phyloP scores from a whole-genome alignment of 1,139 yeast genomes.

The Suhomyces terraborum region DNA sequence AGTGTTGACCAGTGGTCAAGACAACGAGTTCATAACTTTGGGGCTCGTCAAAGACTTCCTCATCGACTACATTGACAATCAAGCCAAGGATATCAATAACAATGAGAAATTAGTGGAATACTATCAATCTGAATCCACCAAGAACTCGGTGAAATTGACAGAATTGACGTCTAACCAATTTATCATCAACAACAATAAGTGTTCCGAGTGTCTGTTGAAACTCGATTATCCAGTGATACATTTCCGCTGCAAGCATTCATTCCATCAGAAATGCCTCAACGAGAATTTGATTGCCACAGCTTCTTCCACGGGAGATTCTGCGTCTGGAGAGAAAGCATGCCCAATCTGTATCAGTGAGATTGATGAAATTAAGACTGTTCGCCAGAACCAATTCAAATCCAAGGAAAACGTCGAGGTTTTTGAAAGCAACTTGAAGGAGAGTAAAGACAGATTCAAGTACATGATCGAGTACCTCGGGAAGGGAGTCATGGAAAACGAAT shows the following conservation, averaged over 20 bases:
- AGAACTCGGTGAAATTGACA: constrained; percentile 54
- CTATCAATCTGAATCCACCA: constrained; percentile 67
- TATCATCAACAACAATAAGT: constrained; percentile 66
- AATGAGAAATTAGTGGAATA: constrained; percentile 67
- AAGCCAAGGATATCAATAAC: constrained; percentile 66
- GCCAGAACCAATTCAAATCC: constrained; percentile 60
- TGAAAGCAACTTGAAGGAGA: constrained; percentile 55
- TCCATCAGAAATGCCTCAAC: constrained; percentile 78
- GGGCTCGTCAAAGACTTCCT: constrained; percentile 75
- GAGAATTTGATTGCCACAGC: constrained; percentile 38
- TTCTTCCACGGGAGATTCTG: constrained; percentile 16
- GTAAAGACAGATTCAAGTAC: constrained; percentile 69
- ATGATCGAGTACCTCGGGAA: constrained; percentile 82
- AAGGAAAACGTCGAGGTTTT: constrained; percentile 68
- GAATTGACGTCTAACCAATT: constrained; percentile 57
- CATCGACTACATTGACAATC: constrained; percentile 59
- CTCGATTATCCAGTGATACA: constrained; percentile 82
- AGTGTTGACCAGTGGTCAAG: constrained; percentile 50
- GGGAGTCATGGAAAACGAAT: constrained; percentile 71
- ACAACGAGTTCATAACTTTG: constrained; percentile 64
- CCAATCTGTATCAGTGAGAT: constrained; percentile 73
- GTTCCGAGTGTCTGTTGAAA: constrained; percentile 68
- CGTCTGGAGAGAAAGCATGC: constrained; percentile 46
- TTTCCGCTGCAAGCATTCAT: constrained; percentile 85
- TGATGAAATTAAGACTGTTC: constrained; percentile 62